Conservation (phyloP, 768 basidiomycete species). For the Lentinula detonsa region DNA sequence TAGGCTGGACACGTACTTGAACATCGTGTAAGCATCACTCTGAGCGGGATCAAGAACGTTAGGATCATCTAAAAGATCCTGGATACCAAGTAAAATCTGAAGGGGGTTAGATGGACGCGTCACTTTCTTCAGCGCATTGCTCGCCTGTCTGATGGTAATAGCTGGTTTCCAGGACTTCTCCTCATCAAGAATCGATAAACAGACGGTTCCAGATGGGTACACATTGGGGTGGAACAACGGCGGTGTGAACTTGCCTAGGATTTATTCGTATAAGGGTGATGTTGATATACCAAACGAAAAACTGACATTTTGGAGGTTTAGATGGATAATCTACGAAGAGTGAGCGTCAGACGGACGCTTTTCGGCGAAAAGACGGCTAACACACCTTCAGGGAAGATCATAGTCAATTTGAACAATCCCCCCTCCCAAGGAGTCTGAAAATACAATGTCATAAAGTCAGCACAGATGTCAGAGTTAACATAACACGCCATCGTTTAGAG, state of each 20-base stretch:
- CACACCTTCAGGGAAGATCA: constrained; percentile 95
- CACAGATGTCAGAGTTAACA: constrained; percentile 10
- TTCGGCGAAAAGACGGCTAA: neutral
- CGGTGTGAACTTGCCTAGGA: constrained; percentile 89
- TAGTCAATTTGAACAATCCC: constrained; percentile 88
- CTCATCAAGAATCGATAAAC: constrained; percentile 95
- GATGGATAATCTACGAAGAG: constrained; percentile 76
- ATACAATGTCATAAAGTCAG: neutral
- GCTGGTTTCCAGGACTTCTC: constrained; percentile 99
- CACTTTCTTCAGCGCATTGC: constrained; percentile 2
- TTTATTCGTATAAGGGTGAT: neutral
- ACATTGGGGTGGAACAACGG: constrained; percentile 98
- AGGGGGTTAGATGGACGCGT: neutral
- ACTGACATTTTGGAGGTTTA: constrained; percentile 86
- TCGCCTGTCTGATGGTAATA: constrained; percentile 96
- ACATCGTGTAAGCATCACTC: constrained; percentile 97
- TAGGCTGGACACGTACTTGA: constrained; percentile 65
- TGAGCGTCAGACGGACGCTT: too few species aligned
- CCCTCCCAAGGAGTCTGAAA: constrained; percentile 93
- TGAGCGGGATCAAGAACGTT: constrained; percentile 98
- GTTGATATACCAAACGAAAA: neutral
- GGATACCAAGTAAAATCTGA: constrained; percentile 92
- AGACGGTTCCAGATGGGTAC: constrained; percentile 97
- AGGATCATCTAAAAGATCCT: constrained; percentile 92
- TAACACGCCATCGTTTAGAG: constrained; percentile 7